phyloP scores from a whole-genome alignment of 768 basidiomycete genomes.

The Hortiboletus flavorubellus region DNA sequence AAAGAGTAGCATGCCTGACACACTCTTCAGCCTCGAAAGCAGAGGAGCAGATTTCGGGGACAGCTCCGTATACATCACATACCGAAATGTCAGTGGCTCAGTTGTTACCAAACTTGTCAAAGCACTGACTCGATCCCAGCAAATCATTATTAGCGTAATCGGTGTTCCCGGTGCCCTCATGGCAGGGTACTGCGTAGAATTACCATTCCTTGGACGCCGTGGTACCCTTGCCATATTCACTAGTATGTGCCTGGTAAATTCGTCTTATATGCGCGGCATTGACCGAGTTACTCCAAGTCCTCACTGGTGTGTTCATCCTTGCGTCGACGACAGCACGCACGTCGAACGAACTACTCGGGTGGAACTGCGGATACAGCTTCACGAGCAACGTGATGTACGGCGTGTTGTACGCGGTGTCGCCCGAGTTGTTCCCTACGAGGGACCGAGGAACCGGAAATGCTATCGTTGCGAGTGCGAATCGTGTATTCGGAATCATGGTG shows the following conservation, averaged over 20 bases:
- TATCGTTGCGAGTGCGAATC: conserved; percentile 48
- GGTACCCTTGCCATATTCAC: conserved; percentile 54
- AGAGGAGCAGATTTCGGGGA: conserved; percentile 70
- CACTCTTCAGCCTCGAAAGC: conserved; percentile 48
- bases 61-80: conserved; percentile 65
- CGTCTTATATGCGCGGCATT: neutral
- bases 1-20: neutral
- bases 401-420: conserved; percentile 40
- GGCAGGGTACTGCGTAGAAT: conserved; percentile 52
- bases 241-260: conserved; percentile 22
- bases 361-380: conserved; percentile 59
- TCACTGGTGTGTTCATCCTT: conserved; percentile 58
- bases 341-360: conserved; percentile 49
- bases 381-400: conserved; percentile 58
- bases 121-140: conserved; percentile 29
- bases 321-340: conserved; percentile 53
- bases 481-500: conserved; percentile 59
- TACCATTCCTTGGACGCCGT: conserved; percentile 48
- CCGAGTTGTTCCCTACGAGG: conserved; percentile 53
- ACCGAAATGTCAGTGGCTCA: conserved; percentile 54
- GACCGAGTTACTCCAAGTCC: conserved; percentile 24
- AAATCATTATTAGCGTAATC: conserved; percentile 55
- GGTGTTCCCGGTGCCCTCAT: conserved; percentile 56
- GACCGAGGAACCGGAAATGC: conserved; percentile 56
- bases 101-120: neutral